These are phyloP conservation scores for Nigrospora osmanthi DNA, from an alignment of 2,329 filamentous ascomycete species.

Conservation along the genomic window DNA sequence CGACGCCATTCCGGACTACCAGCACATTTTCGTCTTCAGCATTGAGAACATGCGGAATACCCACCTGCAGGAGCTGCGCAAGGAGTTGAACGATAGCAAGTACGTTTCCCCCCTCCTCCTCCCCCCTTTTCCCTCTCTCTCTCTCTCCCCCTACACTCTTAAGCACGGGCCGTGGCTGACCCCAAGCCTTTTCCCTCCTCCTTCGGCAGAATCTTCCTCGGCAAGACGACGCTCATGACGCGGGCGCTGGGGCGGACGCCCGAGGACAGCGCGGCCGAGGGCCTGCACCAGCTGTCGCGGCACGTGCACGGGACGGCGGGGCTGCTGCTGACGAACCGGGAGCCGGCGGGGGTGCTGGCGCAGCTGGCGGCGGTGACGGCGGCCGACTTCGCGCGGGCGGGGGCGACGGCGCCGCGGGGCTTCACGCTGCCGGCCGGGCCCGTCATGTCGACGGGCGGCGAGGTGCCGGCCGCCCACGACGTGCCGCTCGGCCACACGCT, in stretches of 20 bases:
- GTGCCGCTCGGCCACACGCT: slow-evolving; percentile 80
- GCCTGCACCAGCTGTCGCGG: slow-evolving; percentile 60
- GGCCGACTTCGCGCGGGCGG: slow-evolving; percentile 87
- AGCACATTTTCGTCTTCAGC: slow-evolving; percentile 87
- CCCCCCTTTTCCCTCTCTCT: not conserved
- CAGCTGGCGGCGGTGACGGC: slow-evolving; percentile 69
- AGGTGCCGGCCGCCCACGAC: slow-evolving; percentile 73
- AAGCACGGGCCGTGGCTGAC: too few relatives aligned
- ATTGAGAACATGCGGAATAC: slow-evolving; percentile 98
- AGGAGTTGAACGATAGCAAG: slow-evolving; percentile 78
- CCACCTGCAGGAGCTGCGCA: slow-evolving; percentile 84
- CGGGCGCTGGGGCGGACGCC: slow-evolving; percentile 78
- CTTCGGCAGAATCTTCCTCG: slow-evolving; percentile 95
- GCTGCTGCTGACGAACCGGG: slow-evolving; percentile 80
- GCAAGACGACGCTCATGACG: slow-evolving; percentile 98
- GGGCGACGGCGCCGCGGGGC: slow-evolving; percentile 62
- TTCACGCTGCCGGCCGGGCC: slow-evolving; percentile 80
- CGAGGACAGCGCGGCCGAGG: slow-evolving; percentile 73
- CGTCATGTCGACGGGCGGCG: slow-evolving; percentile 73
- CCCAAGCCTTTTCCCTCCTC: not conserved
- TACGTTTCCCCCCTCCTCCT: slow-evolving; percentile 30
- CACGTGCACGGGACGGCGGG: slow-evolving; percentile 79
- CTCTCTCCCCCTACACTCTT: too few relatives aligned
- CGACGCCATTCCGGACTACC: slow-evolving; percentile 75
- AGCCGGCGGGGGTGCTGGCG: slow-evolving; percentile 54